Base-by-base conservation (phyloP, 768 basidiomycete genomes). In the Ramaria sp. region DNA sequence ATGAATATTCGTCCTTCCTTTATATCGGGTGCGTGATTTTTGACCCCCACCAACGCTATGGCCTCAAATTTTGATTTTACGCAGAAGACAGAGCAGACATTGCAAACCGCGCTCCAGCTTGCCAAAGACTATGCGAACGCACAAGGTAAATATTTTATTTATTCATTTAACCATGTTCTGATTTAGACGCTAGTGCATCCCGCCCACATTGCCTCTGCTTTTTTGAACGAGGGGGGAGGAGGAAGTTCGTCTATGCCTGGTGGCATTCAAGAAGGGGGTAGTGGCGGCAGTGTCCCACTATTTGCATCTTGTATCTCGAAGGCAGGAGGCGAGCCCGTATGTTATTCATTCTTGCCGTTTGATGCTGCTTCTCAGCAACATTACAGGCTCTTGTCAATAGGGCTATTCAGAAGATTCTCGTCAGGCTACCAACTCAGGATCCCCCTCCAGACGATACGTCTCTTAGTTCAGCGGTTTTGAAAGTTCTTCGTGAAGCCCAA, bases 121-220 rank as follows among this genome's bases (percentile, higher is more conserved):
- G 90, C 91, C 11, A 90, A 82, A 66, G 90, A 94, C 69, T 82
- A 91, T 66, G 78, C 87, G 17, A 83, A 91, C 64, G 83, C 82
- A 0, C 86, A 92, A 78, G 80, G 88, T 86, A 69, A 70, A 69
- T 13, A n/a, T 33, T 37, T 53, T 6, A 15, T 1, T 22, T 27
- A 20, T 11, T n/a, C 24, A 22, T 46, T 4, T 6, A 27, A 20
- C 9, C 12, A 47, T 27, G 15, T 55, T 41, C 54, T 60, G 1
- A 63, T 41, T 31, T 49, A 56, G 13, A 22, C n/a, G 6, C 31
- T 63, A 88, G 91, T 92, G 6, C 74, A 85, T 46, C 94, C 95
- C 24, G 82, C 78, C 0, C 95, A 98, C 69, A 68, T 98, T 12
- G 90, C 85, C 0, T 84, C 82, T 41, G 84, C 80, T 3, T 78